These are phyloP conservation scores for Sporisorium graminicola DNA, from an alignment of 1,284 basidiomycete genomes.

Conservation along the genomic window DNA sequence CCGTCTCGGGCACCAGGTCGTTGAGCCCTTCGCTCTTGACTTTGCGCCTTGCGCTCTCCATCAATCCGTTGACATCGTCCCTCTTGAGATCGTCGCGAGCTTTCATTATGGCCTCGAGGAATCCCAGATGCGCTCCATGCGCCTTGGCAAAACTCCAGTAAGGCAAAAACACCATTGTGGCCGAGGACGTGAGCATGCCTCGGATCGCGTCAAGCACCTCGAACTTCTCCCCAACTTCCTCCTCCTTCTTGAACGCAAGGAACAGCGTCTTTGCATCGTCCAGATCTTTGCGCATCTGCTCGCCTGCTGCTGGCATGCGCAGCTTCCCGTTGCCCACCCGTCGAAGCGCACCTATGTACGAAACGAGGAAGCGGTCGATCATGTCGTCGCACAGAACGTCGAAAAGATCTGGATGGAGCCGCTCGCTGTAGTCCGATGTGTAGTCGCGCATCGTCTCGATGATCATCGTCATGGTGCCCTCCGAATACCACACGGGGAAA, in stretches of 20 bases:
- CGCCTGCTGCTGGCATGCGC: slow-evolving; percentile 84
- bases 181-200: slow-evolving; percentile 86
- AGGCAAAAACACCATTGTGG: slow-evolving; percentile 92
- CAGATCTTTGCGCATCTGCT: slow-evolving; percentile 86
- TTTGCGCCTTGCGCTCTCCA: slow-evolving; percentile 93
- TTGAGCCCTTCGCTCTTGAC: slow-evolving; percentile 73
- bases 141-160: slow-evolving; percentile 93
- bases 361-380: slow-evolving; percentile 88
- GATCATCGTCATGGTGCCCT: slow-evolving; percentile 84
- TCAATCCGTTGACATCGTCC: slow-evolving; percentile 85
- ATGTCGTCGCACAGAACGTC: slow-evolving; percentile 94
- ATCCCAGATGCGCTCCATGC: slow-evolving; percentile 91
- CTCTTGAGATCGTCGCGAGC: slow-evolving; percentile 91
- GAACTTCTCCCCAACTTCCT: slow-evolving; percentile 85
- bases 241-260: slow-evolving; percentile 79
- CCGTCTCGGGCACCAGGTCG: slow-evolving; percentile 58
- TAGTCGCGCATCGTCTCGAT: slow-evolving; percentile 97
- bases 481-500: slow-evolving; percentile 74
- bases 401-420: slow-evolving; percentile 89
- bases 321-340: slow-evolving; percentile 81
- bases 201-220: slow-evolving; percentile 83
- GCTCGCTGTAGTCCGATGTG: slow-evolving; percentile 89
- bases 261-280: slow-evolving; percentile 84
- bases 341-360: slow-evolving; percentile 88
- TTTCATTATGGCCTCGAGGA: slow-evolving; percentile 90